Conservation (phyloP, 257 asterid genomes). For the Solanum okadae region DNA sequence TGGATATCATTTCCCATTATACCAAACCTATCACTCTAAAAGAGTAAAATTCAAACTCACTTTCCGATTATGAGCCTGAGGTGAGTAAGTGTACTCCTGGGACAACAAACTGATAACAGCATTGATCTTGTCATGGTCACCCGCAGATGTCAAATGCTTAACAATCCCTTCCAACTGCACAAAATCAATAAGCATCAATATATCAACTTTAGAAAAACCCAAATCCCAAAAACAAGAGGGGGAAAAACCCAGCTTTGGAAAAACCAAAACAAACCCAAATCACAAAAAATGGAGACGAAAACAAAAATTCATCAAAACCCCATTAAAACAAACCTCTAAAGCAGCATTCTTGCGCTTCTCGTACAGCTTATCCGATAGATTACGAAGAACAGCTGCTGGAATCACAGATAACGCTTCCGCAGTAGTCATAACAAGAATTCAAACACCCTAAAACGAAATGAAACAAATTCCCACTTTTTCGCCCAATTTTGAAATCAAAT, state of each 20-base stretch:
- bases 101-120: conserved; percentile 73
- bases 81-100: conserved; percentile 64
- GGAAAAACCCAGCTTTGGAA: neutral
- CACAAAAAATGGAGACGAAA: neutral
- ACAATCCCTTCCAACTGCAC: conserved; percentile 89
- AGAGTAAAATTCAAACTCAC: conserved; percentile 22
- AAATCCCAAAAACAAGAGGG: neutral
- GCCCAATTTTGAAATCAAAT: conserved; percentile 1
- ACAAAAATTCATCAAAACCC: neutral
- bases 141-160: conserved; percentile 64
- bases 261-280: neutral
- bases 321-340: conserved; percentile 48
- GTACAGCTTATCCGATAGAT: conserved; percentile 89
- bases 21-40: neutral
- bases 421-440: neutral
- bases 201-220: conserved; percentile 5
- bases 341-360: conserved; percentile 99
- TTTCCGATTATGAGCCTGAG: conserved; percentile 92
- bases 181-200: neutral
- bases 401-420: conserved; percentile 62
- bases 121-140: conserved; percentile 73
- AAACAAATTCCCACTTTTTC: neutral
- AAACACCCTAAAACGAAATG: neutral
- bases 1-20: neutral
- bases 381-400: conserved; percentile 85